Conservation (phyloP, 1,284 basidiomycete genomes). For the Apiotrichum siamense region DNA sequence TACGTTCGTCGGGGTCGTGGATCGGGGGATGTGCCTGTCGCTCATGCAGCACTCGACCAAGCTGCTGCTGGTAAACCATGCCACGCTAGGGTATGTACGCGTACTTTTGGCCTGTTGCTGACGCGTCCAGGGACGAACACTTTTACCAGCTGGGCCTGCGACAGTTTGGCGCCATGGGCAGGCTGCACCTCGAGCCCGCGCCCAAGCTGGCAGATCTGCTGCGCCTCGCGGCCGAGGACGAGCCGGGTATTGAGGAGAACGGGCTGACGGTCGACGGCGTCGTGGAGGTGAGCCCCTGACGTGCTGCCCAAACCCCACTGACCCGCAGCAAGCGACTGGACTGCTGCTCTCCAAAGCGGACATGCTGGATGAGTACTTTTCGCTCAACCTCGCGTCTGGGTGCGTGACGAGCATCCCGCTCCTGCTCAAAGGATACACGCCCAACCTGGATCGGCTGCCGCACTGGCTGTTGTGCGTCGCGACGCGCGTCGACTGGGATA, state of each 20-base stretch:
- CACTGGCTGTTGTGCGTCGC: constrained; percentile 78
- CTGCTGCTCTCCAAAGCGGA: constrained; percentile 55
- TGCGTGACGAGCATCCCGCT: constrained; percentile 69
- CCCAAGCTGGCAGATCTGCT: constrained; percentile 67
- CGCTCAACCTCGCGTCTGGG: constrained; percentile 62
- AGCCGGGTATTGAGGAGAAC: constrained; percentile 47
- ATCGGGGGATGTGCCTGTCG: constrained; percentile 65
- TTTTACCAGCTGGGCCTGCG: constrained; percentile 90
- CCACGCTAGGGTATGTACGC: constrained; percentile 62
- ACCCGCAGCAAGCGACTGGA: constrained; percentile 8
- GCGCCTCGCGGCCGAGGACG: constrained; percentile 69
- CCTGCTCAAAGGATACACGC: constrained; percentile 74
- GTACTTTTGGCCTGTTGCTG: background rate
- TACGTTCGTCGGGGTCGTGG: constrained; percentile 89
- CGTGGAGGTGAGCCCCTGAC: constrained; percentile 60
- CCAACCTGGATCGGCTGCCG: constrained; percentile 78
- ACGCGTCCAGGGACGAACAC: constrained; percentile 69
- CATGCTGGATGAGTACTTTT: constrained; percentile 93
- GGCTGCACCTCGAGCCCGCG: constrained; percentile 74
- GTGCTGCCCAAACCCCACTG: background rate
- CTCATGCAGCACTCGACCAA: constrained; percentile 83
- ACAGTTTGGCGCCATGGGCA: constrained; percentile 79
- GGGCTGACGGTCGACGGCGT: constrained; percentile 52
- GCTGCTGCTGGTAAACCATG: constrained; percentile 83
- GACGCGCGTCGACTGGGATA: constrained; percentile 79